phyloP scores from a whole-genome alignment of 2,329 filamentous ascomycete genomes.

The Fusarium sororula region DNA sequence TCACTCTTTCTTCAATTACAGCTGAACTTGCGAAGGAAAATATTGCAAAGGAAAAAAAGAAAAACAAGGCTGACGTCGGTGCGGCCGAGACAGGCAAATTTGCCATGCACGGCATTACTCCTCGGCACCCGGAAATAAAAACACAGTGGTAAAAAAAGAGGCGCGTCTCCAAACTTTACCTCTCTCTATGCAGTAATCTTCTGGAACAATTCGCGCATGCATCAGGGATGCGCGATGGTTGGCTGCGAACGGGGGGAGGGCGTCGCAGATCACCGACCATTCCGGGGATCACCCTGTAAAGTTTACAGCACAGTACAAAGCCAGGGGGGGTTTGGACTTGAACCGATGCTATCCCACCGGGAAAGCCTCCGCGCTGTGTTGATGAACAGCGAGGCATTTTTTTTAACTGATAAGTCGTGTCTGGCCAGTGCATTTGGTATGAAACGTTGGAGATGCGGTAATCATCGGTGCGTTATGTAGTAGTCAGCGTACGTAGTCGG shows the following conservation, averaged over 20 bases:
- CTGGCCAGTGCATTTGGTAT: not conserved
- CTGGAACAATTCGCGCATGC: constrained; percentile 11
- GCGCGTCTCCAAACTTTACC: not conserved
- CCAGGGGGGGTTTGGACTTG: not conserved
- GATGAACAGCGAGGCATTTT: not conserved
- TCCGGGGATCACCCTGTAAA: not conserved
- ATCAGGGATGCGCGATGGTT: not conserved
- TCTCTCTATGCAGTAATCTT: not conserved
- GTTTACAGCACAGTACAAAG: not conserved
- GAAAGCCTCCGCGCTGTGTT: constrained; percentile 4
- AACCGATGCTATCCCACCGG: constrained; percentile 4
- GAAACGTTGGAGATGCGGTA: constrained; percentile 6
- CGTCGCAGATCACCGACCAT: not conserved
- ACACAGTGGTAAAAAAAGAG: not conserved
- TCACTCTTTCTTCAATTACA: not conserved
- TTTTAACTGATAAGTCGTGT: not conserved
- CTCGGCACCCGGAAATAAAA: constrained; percentile 1
- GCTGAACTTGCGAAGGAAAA: not conserved
- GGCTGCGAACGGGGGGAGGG: not conserved
- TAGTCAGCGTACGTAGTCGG: not conserved
- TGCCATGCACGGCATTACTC: not conserved
- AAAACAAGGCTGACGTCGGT: not conserved
- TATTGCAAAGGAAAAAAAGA: not conserved
- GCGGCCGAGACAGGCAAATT: not conserved
- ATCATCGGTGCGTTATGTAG: not conserved